phyloP scores from a whole-genome alignment of 257 asterid genomes.

The Solanum infundibuliforme region DNA sequence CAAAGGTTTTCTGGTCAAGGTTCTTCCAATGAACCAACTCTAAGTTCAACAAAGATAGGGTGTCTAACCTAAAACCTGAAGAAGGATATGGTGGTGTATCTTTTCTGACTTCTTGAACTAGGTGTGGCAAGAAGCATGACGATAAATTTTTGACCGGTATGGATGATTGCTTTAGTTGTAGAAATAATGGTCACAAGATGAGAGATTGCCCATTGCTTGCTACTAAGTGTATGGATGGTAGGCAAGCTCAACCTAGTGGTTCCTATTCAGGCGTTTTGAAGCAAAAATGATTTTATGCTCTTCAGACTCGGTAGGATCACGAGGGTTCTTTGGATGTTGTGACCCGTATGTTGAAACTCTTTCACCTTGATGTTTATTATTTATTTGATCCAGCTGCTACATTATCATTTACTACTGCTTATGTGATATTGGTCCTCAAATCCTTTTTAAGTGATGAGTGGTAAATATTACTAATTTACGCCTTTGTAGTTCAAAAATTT shows the following conservation, averaged over 20 bases:
- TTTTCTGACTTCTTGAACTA: background rate
- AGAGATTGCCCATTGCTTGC: background rate
- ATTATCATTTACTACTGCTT: background rate
- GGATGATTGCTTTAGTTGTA: no score
- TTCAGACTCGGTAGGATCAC: background rate
- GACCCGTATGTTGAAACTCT: no score
- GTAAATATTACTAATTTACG: no score
- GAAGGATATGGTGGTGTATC: background rate
- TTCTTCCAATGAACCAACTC: background rate
- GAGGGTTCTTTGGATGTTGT: background rate
- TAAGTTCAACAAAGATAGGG: no score
- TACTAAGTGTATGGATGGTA: background rate
- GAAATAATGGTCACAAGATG: background rate
- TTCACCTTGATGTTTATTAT: background rate
- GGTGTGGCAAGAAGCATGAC: background rate
- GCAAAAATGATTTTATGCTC: background rate
- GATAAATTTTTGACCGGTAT: background rate
- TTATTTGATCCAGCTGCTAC: no score
- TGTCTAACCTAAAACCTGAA: no score
- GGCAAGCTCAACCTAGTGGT: no score
- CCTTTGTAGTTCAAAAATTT: background rate
- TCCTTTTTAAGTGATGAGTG: background rate
- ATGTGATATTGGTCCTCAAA: no score
- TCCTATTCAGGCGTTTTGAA: background rate
- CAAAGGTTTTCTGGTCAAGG: background rate